Base-by-base conservation (phyloP, 2,329 filamentous ascomycete genomes). In the Fusarium sp. region DNA sequence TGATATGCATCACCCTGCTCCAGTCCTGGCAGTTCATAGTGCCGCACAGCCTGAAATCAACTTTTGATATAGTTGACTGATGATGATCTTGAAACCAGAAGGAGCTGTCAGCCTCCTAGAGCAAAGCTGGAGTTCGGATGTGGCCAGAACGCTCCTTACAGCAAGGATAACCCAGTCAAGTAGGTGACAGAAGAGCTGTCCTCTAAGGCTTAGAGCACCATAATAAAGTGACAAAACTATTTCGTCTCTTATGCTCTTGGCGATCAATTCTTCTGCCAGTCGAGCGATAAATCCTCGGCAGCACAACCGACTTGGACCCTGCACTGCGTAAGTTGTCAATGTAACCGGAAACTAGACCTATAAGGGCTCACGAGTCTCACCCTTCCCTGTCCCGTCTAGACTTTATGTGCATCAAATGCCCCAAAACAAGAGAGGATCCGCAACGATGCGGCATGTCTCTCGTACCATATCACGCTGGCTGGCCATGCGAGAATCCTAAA, bases 401-500 rank as follows among this genome's bases (percentile, higher is more conserved):
- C 60, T 54, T 57, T 47, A 51, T 42, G 49, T 53, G 49, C 49
- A 53, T 27, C 61, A 51, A 37, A 40, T 52, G 49, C 48, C 34
- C 47, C 51, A 32, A 53, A 60, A 46, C 55, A 52, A 47, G 63
- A 65, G 61, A 29, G 34, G 34, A 42, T 53, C 49, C 49, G 34
- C 34, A 41, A 25, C 24, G 27, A 24, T 20, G 49, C 24, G 24
- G 47, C 37, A 41, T 41, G 62, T 67, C 46, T 55, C 65, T 73
- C 73, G 63, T 73, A 67, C 63, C 71, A 74, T 70, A 25, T 14
- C 49, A 42, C 49, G 65, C 71, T 66, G 60, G 68, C 71, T 60
- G 54, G 30, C 60, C 60, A 74, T 75, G 73, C 73, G 71, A 59
- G 52, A 61, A 41, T 48, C 71, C 70, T 57, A 65, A 73, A 71